Evolutionary conservation across 2,329 filamentous ascomycete genomes (phyloP).

Genomic region (Venturia nashicola): DNA sequence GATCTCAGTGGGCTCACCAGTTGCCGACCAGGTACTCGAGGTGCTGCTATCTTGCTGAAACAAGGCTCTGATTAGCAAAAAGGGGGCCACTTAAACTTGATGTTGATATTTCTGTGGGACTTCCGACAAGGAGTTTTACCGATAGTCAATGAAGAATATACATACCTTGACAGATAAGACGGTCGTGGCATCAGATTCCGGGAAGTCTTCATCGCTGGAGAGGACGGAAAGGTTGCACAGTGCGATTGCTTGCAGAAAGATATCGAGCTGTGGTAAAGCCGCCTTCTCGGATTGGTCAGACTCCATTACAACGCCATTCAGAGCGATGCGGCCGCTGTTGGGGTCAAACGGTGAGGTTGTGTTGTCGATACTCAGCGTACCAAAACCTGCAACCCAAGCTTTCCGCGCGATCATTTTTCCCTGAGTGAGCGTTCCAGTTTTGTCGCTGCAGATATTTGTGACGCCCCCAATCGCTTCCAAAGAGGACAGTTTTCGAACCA

Average conservation of each 20-base stretch:
- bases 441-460: constrained; percentile 30
- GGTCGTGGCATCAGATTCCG: background rate
- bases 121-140: too few relatives aligned
- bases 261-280: constrained; percentile 15
- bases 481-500: constrained; percentile 25
- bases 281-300: constrained; percentile 15
- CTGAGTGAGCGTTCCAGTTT: constrained; percentile 28
- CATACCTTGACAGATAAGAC: background rate
- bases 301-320: constrained; percentile 19
- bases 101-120: too few relatives aligned
- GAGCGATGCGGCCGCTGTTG: background rate
- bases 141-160: background rate
- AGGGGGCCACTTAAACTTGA: background rate
- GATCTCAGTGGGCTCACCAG: constrained; percentile 60
- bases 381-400: constrained; percentile 27
- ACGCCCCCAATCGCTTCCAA: constrained; percentile 29
- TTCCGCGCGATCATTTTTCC: constrained; percentile 28
- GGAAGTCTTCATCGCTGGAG: background rate
- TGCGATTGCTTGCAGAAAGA: constrained; percentile 24
- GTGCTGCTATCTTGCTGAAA: background rate
- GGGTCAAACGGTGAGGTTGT: constrained; percentile 46
- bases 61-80: background rate
- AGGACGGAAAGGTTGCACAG: constrained; percentile 28
- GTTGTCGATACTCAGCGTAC: constrained; percentile 40
- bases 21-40: constrained; percentile 40